A percentile compares a stretch with the other conserved stretches of the same genome.
Conservation (phyloP, 805 yeast species). For the Myxozyma sirexii region DNA sequence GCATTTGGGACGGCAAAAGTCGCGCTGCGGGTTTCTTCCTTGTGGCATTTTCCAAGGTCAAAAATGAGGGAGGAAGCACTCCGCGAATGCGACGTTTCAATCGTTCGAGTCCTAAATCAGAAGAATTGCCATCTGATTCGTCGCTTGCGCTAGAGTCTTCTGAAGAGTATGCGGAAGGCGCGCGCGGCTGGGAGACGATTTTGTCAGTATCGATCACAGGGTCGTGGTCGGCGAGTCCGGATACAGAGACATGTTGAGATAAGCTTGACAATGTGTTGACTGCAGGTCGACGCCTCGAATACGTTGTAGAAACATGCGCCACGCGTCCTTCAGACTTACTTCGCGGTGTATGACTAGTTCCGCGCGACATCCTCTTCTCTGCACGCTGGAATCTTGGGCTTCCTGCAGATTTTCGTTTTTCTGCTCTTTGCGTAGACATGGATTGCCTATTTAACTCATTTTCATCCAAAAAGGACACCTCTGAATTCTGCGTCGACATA, state of each 20-base stretch:
- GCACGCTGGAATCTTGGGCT: no score
- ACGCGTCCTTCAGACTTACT: no score
- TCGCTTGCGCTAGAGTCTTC: conserved; percentile 2
- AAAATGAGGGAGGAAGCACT: conserved; percentile 38
- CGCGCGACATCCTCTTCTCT: no score
- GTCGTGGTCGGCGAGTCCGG: no score
- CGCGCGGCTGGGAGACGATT: no score
- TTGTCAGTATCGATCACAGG: no score
- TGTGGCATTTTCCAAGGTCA: conserved; percentile 31
- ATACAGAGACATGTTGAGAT: neutral
- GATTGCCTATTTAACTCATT: neutral
- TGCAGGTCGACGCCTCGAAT: neutral
- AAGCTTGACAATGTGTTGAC: neutral
- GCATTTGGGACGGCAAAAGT: neutral
- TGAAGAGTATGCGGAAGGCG: neutral
- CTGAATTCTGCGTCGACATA: neutral
- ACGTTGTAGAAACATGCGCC: neutral
- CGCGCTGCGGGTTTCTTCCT: neutral
- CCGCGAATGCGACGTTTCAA: conserved; percentile 35
- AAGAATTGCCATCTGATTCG: conserved; percentile 7
- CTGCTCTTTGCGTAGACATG: neutral
- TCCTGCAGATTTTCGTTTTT: neutral
- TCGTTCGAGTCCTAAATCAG: conserved; percentile 28
- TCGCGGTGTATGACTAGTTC: no score
- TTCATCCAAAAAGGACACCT: neutral